A percentile compares a stretch with the other conserved stretches of the same genome.
Conservation (phyloP, 257 asterid genomes). For the Sherardia arvensis region DNA sequence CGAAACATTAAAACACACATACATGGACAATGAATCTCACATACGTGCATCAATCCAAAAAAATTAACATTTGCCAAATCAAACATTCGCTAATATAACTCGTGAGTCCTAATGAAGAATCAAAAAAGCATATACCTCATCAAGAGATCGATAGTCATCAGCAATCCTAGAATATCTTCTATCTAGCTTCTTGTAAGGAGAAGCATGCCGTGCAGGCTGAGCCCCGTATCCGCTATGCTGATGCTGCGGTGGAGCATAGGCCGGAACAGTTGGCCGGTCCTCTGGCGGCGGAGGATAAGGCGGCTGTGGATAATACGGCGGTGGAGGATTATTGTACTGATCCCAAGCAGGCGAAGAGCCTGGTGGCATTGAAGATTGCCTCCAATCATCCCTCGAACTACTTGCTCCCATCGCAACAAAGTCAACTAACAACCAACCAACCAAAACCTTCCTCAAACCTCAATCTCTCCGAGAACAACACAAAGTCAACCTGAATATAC, state of each 20-base stretch:
- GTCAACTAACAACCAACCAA: slow-evolving; percentile 6
- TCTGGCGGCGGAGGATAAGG: slow-evolving; percentile 30
- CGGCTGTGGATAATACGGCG: slow-evolving; percentile 17
- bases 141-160: slow-evolving; percentile 67
- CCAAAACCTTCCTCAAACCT: neutral
- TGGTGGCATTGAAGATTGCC: slow-evolving; percentile 44
- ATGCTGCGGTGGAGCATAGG: slow-evolving; percentile 33
- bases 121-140: slow-evolving; percentile 57
- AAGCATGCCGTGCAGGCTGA: slow-evolving; percentile 23
- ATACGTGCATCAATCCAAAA: no score
- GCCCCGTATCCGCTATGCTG: slow-evolving; percentile 8
- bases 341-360: slow-evolving; percentile 26
- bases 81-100: neutral
- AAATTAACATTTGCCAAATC: neutral
- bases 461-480: slow-evolving; percentile 11
- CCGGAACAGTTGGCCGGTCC: slow-evolving; percentile 29
- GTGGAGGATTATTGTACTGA: slow-evolving; percentile 13
- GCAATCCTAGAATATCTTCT: slow-evolving; percentile 87
- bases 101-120: neutral
- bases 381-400: slow-evolving; percentile 54
- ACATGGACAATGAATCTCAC: neutral
- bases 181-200: slow-evolving; percentile 54
- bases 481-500: slow-evolving; percentile 15
- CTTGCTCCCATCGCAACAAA: slow-evolving; percentile 58
- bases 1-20: neutral